Evolutionary conservation across 2,329 filamentous ascomycete genomes (phyloP).

Genomic region (Penicillium sp.): DNA sequence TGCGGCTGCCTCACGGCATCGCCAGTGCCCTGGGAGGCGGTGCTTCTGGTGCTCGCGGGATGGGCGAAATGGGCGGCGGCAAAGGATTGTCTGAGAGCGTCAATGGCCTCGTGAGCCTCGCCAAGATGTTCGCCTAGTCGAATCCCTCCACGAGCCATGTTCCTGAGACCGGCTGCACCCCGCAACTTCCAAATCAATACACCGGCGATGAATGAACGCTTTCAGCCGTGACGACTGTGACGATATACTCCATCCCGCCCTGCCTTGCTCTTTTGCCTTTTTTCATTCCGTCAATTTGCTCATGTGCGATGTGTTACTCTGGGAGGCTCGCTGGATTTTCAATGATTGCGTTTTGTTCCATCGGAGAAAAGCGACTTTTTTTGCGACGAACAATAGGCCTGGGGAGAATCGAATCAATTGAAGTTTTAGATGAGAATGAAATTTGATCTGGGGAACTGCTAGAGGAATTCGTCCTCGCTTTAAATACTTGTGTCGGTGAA

Average conservation of each 20-base stretch:
- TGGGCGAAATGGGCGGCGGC: constrained; percentile 16
- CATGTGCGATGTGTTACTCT: constrained; percentile 14
- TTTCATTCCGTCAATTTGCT: constrained; percentile 9
- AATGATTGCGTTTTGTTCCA: constrained; percentile 2
- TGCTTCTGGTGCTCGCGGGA: constrained; percentile 23
- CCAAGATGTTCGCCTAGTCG: constrained; percentile 38
- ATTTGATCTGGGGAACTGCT: not conserved
- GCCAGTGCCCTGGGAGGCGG: constrained; percentile 40
- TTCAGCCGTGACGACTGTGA: constrained; percentile 23
- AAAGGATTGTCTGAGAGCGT: constrained; percentile 34
- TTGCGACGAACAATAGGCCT: no score
- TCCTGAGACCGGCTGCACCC: no score
- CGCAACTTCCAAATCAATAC: not conserved
- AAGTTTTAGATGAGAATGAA: not conserved
- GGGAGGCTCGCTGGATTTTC: constrained; percentile 18
- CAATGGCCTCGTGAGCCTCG: constrained; percentile 33
- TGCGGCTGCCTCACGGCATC: constrained; percentile 67
- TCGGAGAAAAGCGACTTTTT: constrained; percentile 6
- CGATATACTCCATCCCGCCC: constrained; percentile 11
- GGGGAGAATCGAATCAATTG: no score
- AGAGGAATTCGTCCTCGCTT: constrained; percentile 1
- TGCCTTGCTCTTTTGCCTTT: constrained; percentile 9
- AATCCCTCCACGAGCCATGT: not conserved
- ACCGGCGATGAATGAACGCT: constrained; percentile 14
- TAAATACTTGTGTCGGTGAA: constrained; percentile 12